Conservation (phyloP, 225 moss, liverwort and hornwort species). For the Pseudisothecium myosuroides region DNA sequence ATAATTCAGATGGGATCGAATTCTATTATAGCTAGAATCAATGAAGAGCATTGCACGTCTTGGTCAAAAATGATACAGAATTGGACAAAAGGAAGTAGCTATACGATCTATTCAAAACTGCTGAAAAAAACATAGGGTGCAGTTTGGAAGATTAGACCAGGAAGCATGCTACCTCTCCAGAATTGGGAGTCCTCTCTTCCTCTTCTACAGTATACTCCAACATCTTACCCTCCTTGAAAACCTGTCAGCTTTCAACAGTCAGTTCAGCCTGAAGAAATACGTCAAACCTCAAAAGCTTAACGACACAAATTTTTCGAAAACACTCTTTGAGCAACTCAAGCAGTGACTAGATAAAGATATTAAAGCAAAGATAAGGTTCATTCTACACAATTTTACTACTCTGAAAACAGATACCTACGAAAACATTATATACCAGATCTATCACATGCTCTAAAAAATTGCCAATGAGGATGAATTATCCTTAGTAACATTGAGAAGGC, state of each 20-base stretch:
- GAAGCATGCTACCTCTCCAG: conserved; percentile 51
- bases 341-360: neutral
- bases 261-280: neutral
- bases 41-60: neutral
- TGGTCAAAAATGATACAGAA: neutral
- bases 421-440: neutral
- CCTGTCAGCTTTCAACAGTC: conserved; percentile 19
- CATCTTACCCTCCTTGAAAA: conserved; percentile 67
- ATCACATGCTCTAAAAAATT: neutral
- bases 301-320: neutral
- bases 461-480: neutral
- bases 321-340: neutral
- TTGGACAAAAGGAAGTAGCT: neutral
- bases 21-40: neutral
- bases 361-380: neutral
- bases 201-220: conserved; percentile 74
- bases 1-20: neutral
- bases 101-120: neutral
- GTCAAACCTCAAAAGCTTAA: neutral
- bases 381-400: neutral
- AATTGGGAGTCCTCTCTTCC: conserved; percentile 34
- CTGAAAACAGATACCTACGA: neutral
- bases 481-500: neutral
- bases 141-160: neutral
- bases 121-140: neutral